Percentiles rank a stretch among this genome's conserved stretches.
phyloP scores from a whole-genome alignment of 176 grass and related monocot genomes.

The Leersia perrieri region DNA sequence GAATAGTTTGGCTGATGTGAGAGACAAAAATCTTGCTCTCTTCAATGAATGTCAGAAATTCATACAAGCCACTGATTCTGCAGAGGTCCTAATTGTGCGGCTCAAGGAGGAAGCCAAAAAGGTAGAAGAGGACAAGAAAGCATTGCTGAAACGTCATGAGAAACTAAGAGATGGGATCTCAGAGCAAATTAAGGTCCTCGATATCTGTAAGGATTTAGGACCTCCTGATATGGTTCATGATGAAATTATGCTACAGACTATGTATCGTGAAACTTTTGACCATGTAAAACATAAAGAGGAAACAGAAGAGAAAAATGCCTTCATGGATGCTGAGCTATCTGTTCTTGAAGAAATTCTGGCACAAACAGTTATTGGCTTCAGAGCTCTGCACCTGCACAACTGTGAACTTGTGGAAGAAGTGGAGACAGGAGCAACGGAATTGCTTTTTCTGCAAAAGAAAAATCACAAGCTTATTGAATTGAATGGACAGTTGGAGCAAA shows the following conservation, averaged over 20 bases:
- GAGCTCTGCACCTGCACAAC: conserved; percentile 44
- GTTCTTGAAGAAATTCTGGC: conserved; percentile 57
- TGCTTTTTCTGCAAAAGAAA: conserved; percentile 38
- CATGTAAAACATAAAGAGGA: conserved; percentile 52
- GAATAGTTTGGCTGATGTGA: conserved; percentile 50
- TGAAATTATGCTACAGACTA: conserved; percentile 51
- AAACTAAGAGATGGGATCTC: conserved; percentile 44
- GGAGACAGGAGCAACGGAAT: conserved; percentile 35
- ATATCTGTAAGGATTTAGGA: conserved; percentile 37
- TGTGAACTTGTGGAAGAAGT: conserved; percentile 49
- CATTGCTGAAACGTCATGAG: conserved; percentile 41
- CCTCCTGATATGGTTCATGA: conserved; percentile 37
- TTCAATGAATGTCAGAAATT: conserved; percentile 46
- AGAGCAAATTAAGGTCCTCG: conserved; percentile 41
- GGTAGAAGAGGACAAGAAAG: conserved; percentile 36
- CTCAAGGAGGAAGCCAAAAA: conserved; percentile 48
- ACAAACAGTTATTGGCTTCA: conserved; percentile 47
- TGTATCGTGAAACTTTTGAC: conserved; percentile 42
- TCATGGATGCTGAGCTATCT: conserved; percentile 57
- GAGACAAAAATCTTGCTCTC: conserved; percentile 44
- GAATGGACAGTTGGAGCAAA: conserved; percentile 48
- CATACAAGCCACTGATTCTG: conserved; percentile 31
- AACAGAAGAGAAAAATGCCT: conserved; percentile 33
- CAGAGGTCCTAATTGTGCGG: conserved; percentile 39
- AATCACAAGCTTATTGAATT: conserved; percentile 33